These are phyloP conservation scores for Trichoderma aggressivum DNA, from an alignment of 2,329 filamentous ascomycete species.

Conservation along the genomic window DNA sequence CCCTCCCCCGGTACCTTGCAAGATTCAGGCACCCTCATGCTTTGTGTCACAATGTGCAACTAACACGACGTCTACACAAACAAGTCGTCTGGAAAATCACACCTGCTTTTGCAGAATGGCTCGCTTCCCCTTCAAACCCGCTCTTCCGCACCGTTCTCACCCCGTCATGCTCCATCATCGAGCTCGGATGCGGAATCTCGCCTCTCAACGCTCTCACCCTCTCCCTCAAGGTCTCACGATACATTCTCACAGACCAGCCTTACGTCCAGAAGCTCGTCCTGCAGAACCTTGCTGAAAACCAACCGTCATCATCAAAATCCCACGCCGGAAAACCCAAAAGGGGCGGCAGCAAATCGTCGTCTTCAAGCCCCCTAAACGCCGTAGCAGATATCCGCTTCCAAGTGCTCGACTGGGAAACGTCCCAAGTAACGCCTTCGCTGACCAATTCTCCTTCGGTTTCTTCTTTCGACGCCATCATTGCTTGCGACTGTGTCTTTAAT, in stretches of 20 bases:
- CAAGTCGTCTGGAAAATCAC: slow-evolving; percentile 91
- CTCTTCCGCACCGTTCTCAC: slow-evolving; percentile 47
- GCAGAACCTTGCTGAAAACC: slow-evolving; percentile 69
- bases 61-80: not conserved
- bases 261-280: slow-evolving; percentile 78
- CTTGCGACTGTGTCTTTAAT: slow-evolving; percentile 96
- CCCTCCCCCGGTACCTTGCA: not conserved
- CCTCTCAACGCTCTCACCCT: slow-evolving; percentile 72
- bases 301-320: slow-evolving; percentile 12
- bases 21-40: not conserved
- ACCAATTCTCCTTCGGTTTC: slow-evolving; percentile 33
- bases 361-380: slow-evolving; percentile 12
- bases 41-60: not conserved
- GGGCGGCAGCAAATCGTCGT: not conserved
- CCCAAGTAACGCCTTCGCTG: slow-evolving; percentile 47
- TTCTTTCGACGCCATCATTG: slow-evolving; percentile 71
- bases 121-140: slow-evolving; percentile 60
- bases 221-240: slow-evolving; percentile 57
- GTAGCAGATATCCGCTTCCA: slow-evolving; percentile 47
- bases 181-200: slow-evolving; percentile 86
- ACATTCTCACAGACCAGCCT: slow-evolving; percentile 81
- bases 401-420: slow-evolving; percentile 79
- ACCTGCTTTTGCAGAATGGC: slow-evolving; percentile 77
- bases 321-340: not conserved
- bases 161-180: slow-evolving; percentile 60